Base-by-base conservation (phyloP, 306 rosid species). In the Erythrophleum fordii region DNA sequence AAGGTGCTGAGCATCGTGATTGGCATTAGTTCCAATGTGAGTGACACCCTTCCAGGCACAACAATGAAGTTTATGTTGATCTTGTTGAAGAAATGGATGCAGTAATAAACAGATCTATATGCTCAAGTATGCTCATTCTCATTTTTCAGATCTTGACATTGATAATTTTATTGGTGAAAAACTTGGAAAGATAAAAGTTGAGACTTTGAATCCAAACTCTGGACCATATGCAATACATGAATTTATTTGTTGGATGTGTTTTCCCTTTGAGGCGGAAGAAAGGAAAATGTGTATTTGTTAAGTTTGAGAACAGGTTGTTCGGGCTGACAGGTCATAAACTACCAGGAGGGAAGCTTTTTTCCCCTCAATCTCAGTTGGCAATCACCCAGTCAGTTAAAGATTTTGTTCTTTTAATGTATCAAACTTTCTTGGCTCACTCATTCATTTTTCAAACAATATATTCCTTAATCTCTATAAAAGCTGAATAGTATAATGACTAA, bases 71-170 rank as follows among this genome's bases (percentile, higher is more conserved):
- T 83, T 92, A 87, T 76, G 93, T 92, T 41, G 97, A 94, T 77
- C 95, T 92, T 83, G 93, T 90, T 71, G 98, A 94, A 86, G 92
- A 94, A 81, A 88, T 92, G 88, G 97, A 94, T 84, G 94, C 91
- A 61, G 87, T 87, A 72, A 82, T 91, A 80, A 94, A 86, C 92
- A 94, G 94, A 92, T 92, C 37, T 58, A 20, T 83, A 84, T 12
- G n/a, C 52, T 51, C 48, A 60, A 23, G 69, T 69, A 4, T 66
- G 17, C 35, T 23, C 37, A 45, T 58, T 44, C 79, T 69, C 35
- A 39, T 59, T 66, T 85, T 79, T 70, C 68, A 11, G 55, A 67
- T 79, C 67, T 28, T 39, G 45, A 48, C 29, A 62, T 35, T 31
- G 79, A 81, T 39, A 76, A 45, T 53, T 37, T 53, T 55, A 62